Conservation (phyloP, 345 rosid species). For the Clarkia xantiana region DNA sequence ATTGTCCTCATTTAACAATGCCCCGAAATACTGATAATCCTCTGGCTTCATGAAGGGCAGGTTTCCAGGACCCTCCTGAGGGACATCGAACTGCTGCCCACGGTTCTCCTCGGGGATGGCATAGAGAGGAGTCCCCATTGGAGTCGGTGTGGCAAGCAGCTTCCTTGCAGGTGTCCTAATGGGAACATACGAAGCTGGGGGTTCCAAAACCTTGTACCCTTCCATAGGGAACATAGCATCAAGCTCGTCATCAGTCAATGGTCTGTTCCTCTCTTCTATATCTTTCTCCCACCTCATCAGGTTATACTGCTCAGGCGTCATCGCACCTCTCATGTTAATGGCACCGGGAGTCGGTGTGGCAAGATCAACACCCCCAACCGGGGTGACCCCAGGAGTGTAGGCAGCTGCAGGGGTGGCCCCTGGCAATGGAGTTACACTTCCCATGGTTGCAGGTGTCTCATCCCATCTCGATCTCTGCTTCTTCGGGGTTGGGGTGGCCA, state of each 20-base stretch:
- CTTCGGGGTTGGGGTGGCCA: constrained; percentile 82
- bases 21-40: constrained; percentile 89
- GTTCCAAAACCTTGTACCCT: constrained; percentile 86
- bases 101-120: constrained; percentile 83
- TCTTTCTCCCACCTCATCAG: constrained; percentile 96
- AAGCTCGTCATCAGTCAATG: constrained; percentile 90
- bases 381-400: constrained; percentile 90
- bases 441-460: constrained; percentile 96
- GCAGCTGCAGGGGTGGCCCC: constrained; percentile 79
- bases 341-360: constrained; percentile 85
- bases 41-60: constrained; percentile 96
- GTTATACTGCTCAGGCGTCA: constrained; percentile 88
- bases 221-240: constrained; percentile 91
- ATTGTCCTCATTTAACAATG: constrained; percentile 73
- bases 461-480: constrained; percentile 97
- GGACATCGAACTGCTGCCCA: constrained; percentile 94
- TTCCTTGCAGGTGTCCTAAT: constrained; percentile 90
- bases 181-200: constrained; percentile 92
- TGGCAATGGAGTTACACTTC: constrained; percentile 84
- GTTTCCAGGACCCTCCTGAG: constrained; percentile 77
- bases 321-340: constrained; percentile 48
- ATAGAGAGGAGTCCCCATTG: constrained; percentile 76
- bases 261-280: constrained; percentile 94
- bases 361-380: constrained; percentile 69
- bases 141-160: constrained; percentile 83